Base-by-base conservation (phyloP, 2,329 filamentous ascomycete genomes). In the Teratosphaeria epicoccoides region DNA sequence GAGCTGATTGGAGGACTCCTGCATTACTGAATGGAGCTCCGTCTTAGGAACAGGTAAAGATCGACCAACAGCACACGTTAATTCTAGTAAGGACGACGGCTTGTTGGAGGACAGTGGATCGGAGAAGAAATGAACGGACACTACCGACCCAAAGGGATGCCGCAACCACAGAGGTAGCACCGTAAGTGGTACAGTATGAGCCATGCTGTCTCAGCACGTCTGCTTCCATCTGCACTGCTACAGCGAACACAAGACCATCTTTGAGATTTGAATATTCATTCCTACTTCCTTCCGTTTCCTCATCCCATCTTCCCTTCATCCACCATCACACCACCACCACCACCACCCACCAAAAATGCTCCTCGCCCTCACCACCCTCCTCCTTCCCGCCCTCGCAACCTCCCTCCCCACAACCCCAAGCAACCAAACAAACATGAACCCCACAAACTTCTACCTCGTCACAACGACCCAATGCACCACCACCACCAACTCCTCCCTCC, bases 391-490 rank as follows among this genome's bases (percentile, higher is more conserved):
- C 29, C 29, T 57, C 22, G 48, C 55, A 47, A 29, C 58, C 26
- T 43, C 53, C 20, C 24, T 47, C 17, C n/a, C 49, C 37, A 40
- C 49, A 47, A 22, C 49, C 24, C 52, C 46, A 40, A 17, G 49
- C 43, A n/a, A n/a, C 43, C 24, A 28, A 47, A 20, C 45, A 24
- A 46, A 53, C 46, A 52, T 51, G 29, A 54, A 46, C 29, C 59
- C 58, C 33, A 6, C 46, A 48, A 57, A 65, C 51, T 71, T 72
- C 63, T 63, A 67, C 52, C 67, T 73, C 52, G 67, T 71, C n/a
- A 71, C 70, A 2, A 68, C 70, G 14, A 54, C 63, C 45, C 64
- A 66, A 49, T 50, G 57, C 28, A 49, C 56, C 22, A 40, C 59
- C 4, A 56, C 56, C 6, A 43, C 51, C 20, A 65, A 68, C 53